Percentiles rank a stretch among this genome's conserved stretches.
phyloP scores from a whole-genome alignment of 192 early-diverging fungal species.

The Mortierella hygrophila region DNA sequence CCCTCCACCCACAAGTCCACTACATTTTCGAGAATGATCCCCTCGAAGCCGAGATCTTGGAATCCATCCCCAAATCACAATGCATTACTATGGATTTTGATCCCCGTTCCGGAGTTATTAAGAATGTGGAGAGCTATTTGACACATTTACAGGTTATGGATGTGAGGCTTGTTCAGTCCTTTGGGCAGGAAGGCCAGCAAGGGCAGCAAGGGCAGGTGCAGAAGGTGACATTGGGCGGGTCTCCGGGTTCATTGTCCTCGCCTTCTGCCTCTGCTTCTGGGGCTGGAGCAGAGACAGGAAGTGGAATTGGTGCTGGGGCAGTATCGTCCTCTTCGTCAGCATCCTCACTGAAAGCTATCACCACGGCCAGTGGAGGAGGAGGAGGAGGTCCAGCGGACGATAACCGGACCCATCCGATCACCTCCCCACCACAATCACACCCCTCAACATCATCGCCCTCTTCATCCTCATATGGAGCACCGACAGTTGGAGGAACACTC shows the following conservation, averaged over 20 bases:
- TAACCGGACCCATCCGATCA: neutral
- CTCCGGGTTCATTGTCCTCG: neutral
- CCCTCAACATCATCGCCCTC: neutral
- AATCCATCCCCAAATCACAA: constrained; percentile 36
- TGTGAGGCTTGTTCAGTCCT: constrained; percentile 12
- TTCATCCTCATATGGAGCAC: neutral
- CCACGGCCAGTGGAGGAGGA: neutral
- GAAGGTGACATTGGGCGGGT: neutral
- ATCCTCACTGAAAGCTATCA: neutral
- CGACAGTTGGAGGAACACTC: neutral
- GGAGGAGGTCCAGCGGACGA: neutral
- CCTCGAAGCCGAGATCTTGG: constrained; percentile 41
- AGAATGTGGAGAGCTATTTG: constrained; percentile 43
- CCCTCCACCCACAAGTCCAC: constrained; percentile 35
- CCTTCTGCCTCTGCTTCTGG: neutral
- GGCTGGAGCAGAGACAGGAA: neutral
- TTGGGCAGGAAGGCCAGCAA: neutral
- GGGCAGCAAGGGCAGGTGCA: neutral
- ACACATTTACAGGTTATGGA: constrained; percentile 44
- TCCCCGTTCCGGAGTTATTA: constrained; percentile 25
- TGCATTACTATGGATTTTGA: constrained; percentile 47
- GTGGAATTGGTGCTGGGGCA: neutral
- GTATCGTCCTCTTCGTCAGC: neutral
- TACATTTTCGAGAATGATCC: constrained; percentile 51
- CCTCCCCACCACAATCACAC: neutral